These are phyloP conservation scores for Patellifolia procumbens DNA, from an alignment of 179 eudicot species.

Conservation along the genomic window DNA sequence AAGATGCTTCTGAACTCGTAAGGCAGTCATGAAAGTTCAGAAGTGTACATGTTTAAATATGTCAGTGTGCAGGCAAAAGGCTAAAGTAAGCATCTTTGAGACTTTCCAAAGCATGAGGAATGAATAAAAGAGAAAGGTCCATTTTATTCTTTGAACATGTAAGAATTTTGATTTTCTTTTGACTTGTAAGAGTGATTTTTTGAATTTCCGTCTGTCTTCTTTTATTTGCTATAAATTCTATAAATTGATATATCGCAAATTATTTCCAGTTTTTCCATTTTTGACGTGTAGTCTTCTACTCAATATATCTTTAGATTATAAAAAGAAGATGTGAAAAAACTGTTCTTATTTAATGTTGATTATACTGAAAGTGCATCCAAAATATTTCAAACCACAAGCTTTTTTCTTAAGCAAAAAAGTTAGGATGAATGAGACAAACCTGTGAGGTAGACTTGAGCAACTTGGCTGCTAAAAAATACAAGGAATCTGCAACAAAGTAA, in stretches of 20 bases:
- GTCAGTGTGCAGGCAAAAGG: neutral
- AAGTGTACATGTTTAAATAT: neutral
- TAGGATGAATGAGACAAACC: slow-evolving; percentile 48
- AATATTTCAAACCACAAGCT: neutral
- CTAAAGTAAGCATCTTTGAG: neutral
- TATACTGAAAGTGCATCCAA: neutral
- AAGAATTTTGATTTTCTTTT: no score
- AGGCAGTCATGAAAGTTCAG: neutral
- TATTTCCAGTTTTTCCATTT: no score
- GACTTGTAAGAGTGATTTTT: no score
- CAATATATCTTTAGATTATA: no score
- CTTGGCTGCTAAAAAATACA: slow-evolving; percentile 83
- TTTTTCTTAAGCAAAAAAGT: slow-evolving; percentile 7
- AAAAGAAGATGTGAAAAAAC: no score
- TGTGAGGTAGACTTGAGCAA: slow-evolving; percentile 85
- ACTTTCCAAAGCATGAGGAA: neutral
- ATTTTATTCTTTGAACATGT: no score
- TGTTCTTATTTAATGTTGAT: neutral
- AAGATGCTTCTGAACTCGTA: neutral
- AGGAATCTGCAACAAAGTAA: slow-evolving; percentile 64
- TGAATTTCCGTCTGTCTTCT: no score
- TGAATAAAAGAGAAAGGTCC: neutral
- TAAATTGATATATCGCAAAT: no score
- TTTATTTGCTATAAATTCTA: no score
- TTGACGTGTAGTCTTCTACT: no score